These are phyloP conservation scores for Diaporthe sp. DNA, from an alignment of 2,329 filamentous ascomycete genomes.

Conservation along the genomic window DNA sequence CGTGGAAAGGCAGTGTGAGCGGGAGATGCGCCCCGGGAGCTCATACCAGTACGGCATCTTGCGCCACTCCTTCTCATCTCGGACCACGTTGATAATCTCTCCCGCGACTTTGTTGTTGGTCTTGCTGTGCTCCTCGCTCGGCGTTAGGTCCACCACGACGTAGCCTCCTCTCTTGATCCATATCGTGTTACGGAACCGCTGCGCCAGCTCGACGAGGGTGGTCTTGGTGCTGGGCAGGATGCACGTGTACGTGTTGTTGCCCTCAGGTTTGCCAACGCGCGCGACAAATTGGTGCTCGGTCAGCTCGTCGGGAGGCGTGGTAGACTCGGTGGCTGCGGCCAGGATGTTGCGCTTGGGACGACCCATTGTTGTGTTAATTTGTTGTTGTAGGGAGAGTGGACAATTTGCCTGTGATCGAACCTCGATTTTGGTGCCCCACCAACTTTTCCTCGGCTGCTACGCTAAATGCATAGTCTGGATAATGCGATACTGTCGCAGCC, in stretches of 20 bases:
- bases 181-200: constrained; percentile 90
- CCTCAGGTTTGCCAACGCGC: constrained; percentile 84
- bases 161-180: constrained; percentile 94
- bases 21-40: neutral
- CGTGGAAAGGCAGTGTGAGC: neutral
- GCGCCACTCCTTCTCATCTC: constrained; percentile 92
- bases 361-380: constrained; percentile 65
- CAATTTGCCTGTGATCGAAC: constrained; percentile 25
- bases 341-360: constrained; percentile 83
- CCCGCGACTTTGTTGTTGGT: constrained; percentile 82
- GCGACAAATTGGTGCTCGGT: constrained; percentile 78
- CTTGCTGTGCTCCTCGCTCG: constrained; percentile 69
- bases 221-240: constrained; percentile 76
- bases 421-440: constrained; percentile 27
- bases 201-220: constrained; percentile 84
- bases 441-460: constrained; percentile 26
- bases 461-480: constrained; percentile 2
- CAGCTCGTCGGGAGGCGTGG: constrained; percentile 70
- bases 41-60: constrained; percentile 88
- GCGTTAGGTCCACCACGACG: constrained; percentile 82
- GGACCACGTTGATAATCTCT: constrained; percentile 92
- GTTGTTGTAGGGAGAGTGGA: neutral
- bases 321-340: constrained; percentile 81
- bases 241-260: constrained; percentile 90
- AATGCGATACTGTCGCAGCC: neutral